phyloP scores from a whole-genome alignment of 2,329 filamentous ascomycete species.

The Mariannaea elegans region DNA sequence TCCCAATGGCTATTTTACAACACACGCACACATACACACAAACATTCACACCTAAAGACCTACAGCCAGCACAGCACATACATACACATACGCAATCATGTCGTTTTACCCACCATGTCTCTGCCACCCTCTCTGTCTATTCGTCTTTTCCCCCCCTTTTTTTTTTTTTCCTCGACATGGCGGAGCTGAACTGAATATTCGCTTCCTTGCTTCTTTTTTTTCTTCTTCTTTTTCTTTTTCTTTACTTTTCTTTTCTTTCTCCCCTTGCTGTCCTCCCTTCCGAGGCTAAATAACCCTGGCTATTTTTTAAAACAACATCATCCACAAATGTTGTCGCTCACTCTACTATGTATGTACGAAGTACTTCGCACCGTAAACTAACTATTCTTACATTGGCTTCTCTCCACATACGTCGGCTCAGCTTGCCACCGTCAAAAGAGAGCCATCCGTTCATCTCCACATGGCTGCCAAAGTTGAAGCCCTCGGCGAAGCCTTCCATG shows the following conservation, averaged over 20 bases:
- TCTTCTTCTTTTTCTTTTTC: conserved; percentile 25
- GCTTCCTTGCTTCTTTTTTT: conserved; percentile 7
- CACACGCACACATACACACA: conserved; percentile 5
- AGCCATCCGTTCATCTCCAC: too few relatives aligned
- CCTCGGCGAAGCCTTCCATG: too few relatives aligned
- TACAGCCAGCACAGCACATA: conserved; percentile 9
- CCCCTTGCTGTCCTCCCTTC: not conserved
- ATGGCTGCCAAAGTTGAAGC: too few relatives aligned
- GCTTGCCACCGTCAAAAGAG: not conserved
- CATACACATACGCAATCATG: conserved; percentile 27
- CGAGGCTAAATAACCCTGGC: too few relatives aligned
- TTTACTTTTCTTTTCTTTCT: conserved; percentile 30
- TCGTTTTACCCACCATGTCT: conserved; percentile 44
- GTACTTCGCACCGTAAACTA: too few relatives aligned
- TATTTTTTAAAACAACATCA: too few relatives aligned
- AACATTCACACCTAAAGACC: conserved; percentile 20
- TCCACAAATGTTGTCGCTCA: too few relatives aligned
- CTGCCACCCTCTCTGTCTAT: conserved; percentile 28
- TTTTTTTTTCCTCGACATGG: conserved; percentile 15
- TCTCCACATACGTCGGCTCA: not conserved
- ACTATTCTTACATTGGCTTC: conserved; percentile 17
- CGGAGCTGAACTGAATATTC: conserved; percentile 15
- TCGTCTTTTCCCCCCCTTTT: conserved; percentile 23
- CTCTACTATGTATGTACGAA: too few relatives aligned
- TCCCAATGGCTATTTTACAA: too few relatives aligned